Base-by-base conservation (phyloP, 2,329 filamentous ascomycete genomes). In the Colletotrichum sp. region DNA sequence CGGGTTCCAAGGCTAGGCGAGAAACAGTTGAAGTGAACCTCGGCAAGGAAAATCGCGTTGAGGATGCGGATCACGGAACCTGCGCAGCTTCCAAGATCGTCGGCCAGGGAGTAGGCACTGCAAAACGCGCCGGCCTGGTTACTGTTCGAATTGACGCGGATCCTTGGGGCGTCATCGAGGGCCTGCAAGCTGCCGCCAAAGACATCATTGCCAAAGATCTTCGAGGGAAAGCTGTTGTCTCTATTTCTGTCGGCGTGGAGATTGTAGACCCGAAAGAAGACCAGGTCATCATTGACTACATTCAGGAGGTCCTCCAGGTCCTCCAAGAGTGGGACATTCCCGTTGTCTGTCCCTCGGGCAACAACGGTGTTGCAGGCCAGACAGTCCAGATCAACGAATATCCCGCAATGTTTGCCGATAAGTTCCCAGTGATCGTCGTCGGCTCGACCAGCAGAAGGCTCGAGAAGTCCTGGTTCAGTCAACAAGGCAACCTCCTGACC, bases 281-380 rank as follows among this genome's bases (percentile, higher is more conserved):
- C n/a, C n/a, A n/a, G n/a, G n/a, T 2, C 2, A 6, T 24, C n/a
- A 21, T 34, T 13, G 28, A 26, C 0, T 8, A 38, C 6, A 16
- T 57, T 21, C 48, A 10, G 7, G 10, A 55, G 48, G 48, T 55
- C 0, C n/a, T 55, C 24, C 10, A 24, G 48, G n/a, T 4, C n/a
- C 21, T 57, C 12, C 15, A 13, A 24, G 12, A 26, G n/a, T 24
- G n/a, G 52, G 21, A 26, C 3, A 26, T 57, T 21, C 21, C 52
- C 15, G 3, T 26, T 5, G 24, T 26, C 0, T 26, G 52, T 26
- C 52, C 52, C n/a, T 21, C 52, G 0, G 21, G 21, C 9, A 57
- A 26, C 12, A 16, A 57, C 0, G 52, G 52, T 24, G 24, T 16
- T 26, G 12, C 52, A 26, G 52, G 15, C n/a, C 10, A 26, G 21